A percentile compares a stretch with the other conserved stretches of the same genome.
phyloP scores from a whole-genome alignment of 2,329 filamentous ascomycete genomes.

The Colletotrichum sp. region DNA sequence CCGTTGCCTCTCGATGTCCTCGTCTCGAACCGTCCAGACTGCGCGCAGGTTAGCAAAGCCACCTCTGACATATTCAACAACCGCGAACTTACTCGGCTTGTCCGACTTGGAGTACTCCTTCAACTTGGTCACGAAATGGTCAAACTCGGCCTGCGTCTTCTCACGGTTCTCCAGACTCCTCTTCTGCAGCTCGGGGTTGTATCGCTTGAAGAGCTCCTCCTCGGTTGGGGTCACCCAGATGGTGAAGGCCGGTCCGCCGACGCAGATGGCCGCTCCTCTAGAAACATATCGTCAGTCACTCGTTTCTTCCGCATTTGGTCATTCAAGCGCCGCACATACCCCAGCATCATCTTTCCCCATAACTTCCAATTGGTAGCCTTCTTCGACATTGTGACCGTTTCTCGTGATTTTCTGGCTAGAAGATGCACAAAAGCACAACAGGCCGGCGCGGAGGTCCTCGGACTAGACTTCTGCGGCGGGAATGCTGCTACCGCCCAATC shows the following conservation, averaged over 20 bases:
- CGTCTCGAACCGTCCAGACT: constrained; percentile 59
- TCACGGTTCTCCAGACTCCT: constrained; percentile 81
- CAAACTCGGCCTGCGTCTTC: constrained; percentile 82
- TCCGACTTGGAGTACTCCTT: constrained; percentile 92
- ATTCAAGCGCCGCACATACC: constrained; percentile 54
- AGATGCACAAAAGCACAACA: too few relatives aligned
- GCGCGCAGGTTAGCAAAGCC: background rate
- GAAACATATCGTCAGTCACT: constrained; percentile 2
- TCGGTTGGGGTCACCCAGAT: constrained; percentile 83
- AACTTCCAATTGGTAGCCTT: constrained; percentile 60
- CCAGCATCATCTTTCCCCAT: constrained; percentile 73
- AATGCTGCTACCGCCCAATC: background rate
- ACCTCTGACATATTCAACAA: background rate
- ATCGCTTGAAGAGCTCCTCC: constrained; percentile 89
- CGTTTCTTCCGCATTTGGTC: background rate
- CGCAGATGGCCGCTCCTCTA: constrained; percentile 73
- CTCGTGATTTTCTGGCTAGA: background rate
- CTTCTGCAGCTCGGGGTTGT: constrained; percentile 94
- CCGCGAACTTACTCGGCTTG: constrained; percentile 83
- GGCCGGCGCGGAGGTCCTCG: background rate
- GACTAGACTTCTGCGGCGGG: background rate
- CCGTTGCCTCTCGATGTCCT: constrained; percentile 49
- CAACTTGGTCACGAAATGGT: constrained; percentile 82
- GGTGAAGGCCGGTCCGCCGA: constrained; percentile 87
- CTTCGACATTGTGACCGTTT: constrained; percentile 40